Percentiles rank a stretch among this genome's conserved stretches.
Conservation (phyloP, 495 filamentous ascomycete genomes). For the Mytilinidion resinicola region DNA sequence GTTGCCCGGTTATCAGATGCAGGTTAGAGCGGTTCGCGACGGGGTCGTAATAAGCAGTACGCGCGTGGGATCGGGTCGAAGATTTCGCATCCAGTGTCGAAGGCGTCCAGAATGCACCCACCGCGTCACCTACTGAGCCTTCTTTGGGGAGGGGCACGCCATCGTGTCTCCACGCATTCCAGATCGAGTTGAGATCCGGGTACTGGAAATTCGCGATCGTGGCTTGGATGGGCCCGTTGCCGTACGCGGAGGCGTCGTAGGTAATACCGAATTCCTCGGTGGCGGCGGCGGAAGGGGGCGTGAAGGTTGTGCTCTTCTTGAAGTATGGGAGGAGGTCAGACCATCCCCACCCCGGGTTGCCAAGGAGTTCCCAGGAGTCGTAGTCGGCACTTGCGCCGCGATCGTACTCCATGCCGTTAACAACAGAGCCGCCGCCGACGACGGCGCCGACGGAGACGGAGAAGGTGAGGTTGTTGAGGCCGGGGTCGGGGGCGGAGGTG, state of each 20-base stretch:
- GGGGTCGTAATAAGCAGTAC: slow-evolving; percentile 19
- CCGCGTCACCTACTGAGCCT: slow-evolving; percentile 3
- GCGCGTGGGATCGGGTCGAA: slow-evolving; percentile 15
- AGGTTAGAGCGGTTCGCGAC: slow-evolving; percentile 12
- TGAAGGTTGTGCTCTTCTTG: slow-evolving; percentile 8
- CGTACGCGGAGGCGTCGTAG: slow-evolving; percentile 37
- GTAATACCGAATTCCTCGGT: slow-evolving; percentile 26
- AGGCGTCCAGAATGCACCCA: slow-evolving; percentile 16
- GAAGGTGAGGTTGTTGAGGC: not conserved
- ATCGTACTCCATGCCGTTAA: slow-evolving; percentile 38
- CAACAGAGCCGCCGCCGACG: slow-evolving; percentile 40
- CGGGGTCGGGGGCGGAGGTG: slow-evolving; percentile 4
- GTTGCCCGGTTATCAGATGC: slow-evolving; percentile 17
- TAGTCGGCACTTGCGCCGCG: slow-evolving; percentile 25
- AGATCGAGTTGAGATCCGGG: slow-evolving; percentile 34
- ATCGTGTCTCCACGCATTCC: slow-evolving; percentile 14
- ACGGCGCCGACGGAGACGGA: slow-evolving; percentile 26
- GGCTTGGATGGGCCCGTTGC: slow-evolving; percentile 38
- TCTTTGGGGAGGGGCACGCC: slow-evolving; percentile 6
- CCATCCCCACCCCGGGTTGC: slow-evolving; percentile 33
- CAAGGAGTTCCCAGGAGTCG: slow-evolving; percentile 24
- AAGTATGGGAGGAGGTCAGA: slow-evolving; percentile 23
- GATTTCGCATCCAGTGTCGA: slow-evolving; percentile 8
- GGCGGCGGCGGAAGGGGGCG: not conserved
- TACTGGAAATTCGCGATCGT: slow-evolving; percentile 41